A percentile compares a stretch with the other conserved stretches of the same genome.
These are phyloP conservation scores for Panicum miliaceum DNA, from an alignment of 176 grass and related monocot genomes.

Conservation along the genomic window DNA sequence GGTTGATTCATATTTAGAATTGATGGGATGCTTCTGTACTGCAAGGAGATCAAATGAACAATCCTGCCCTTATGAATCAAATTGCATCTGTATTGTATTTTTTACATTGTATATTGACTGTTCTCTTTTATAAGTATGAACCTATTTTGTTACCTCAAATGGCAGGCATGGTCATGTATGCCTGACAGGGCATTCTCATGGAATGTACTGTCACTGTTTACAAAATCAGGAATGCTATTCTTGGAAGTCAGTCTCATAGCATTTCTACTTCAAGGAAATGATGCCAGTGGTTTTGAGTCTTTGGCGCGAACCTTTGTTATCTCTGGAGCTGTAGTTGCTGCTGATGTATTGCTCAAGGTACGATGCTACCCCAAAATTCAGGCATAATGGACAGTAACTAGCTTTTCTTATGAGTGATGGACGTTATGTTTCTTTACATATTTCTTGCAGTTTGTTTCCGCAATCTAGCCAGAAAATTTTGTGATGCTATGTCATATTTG, in stretches of 20 bases:
- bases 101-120: not conserved
- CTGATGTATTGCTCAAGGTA: slow-evolving; percentile 96
- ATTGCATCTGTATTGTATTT: slow-evolving; percentile 1
- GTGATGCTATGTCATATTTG: not conserved
- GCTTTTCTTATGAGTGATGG: not conserved
- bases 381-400: not conserved
- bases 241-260: slow-evolving; percentile 92
- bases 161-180: slow-evolving; percentile 85
- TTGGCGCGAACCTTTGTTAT: slow-evolving; percentile 86
- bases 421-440: slow-evolving; percentile 6
- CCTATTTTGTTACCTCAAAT: slow-evolving; percentile 16
- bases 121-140: slow-evolving; percentile 33
- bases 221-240: slow-evolving; percentile 87
- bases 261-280: slow-evolving; percentile 98
- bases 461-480: not conserved
- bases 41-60: not conserved
- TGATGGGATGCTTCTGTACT: not conserved
- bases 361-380: slow-evolving; percentile 17
- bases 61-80: not conserved
- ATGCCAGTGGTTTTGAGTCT: slow-evolving; percentile 81
- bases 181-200: slow-evolving; percentile 78
- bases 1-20: slow-evolving; percentile 2
- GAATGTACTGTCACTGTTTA: slow-evolving; percentile 87
- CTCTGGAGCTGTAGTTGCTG: slow-evolving; percentile 84
- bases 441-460: not conserved